phyloP scores from a whole-genome alignment of 306 rosid species.

The Parietaria judaica region DNA sequence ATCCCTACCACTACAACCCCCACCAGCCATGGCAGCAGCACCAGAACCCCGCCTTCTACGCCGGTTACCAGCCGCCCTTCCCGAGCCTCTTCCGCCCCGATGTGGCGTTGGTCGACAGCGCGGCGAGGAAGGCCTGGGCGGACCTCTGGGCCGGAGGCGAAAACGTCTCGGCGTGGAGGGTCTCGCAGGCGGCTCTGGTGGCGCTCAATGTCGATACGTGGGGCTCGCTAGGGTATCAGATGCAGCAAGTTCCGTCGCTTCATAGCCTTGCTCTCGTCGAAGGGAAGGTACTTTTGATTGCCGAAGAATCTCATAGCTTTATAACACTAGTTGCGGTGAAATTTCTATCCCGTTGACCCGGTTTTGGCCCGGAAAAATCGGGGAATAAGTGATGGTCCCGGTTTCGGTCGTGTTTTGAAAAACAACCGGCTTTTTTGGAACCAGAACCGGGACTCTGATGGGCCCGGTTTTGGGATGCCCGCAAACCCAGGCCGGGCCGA shows the following conservation, averaged over 20 bases:
- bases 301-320: background rate
- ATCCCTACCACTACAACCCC: background rate
- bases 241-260: slow-evolving; percentile 75
- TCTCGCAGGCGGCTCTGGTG: slow-evolving; percentile 46
- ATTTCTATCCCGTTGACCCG: background rate
- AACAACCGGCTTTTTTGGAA: no score
- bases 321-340: background rate
- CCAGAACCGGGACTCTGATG: no score
- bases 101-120: slow-evolving; percentile 26
- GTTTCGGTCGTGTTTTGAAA: no score
- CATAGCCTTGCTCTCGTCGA: slow-evolving; percentile 41
- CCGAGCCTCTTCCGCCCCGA: background rate
- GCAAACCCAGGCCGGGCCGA: no score
- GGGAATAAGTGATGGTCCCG: no score
- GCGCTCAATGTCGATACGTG: slow-evolving; percentile 53
- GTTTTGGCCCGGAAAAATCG: background rate
- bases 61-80: background rate
- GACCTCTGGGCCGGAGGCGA: slow-evolving; percentile 41
- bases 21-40: slow-evolving; percentile 3
- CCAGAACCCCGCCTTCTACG: background rate
- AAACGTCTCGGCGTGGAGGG: slow-evolving; percentile 61
- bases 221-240: slow-evolving; percentile 48
- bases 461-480: no score
- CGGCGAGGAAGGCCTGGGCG: slow-evolving; percentile 38
- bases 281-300: slow-evolving; percentile 57